Conservation (phyloP, 805 yeast genomes). For the Yamadazyma insecticola region DNA sequence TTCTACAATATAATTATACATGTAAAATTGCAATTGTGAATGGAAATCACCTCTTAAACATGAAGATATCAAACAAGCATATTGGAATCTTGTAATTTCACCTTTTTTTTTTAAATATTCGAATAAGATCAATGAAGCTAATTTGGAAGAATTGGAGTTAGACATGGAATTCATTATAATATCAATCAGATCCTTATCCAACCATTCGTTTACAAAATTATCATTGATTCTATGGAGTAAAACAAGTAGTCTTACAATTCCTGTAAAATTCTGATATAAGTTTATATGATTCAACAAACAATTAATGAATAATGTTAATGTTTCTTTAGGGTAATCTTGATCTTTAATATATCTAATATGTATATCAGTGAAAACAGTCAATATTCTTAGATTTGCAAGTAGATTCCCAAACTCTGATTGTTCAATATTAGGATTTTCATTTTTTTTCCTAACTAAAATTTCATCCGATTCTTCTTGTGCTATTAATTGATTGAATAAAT, state of each 20-base stretch:
- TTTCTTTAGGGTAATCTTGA: constrained; percentile 9
- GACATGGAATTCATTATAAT: constrained; percentile 25
- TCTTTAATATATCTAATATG: constrained; percentile 20
- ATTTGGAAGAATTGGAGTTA: constrained; percentile 22
- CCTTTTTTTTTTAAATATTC: constrained; percentile 13
- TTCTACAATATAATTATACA: constrained; percentile 18
- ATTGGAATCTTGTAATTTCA: constrained; percentile 12
- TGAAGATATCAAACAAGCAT: constrained; percentile 20
- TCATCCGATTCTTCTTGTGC: constrained; percentile 5
- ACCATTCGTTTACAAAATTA: constrained; percentile 17
- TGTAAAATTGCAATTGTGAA: constrained; percentile 17
- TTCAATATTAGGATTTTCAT: constrained; percentile 20
- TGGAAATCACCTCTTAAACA: constrained; percentile 20
- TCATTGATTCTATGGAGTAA: constrained; percentile 14
- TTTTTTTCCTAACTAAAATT: constrained; percentile 16
- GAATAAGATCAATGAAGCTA: constrained; percentile 21
- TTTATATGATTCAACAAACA: constrained; percentile 33
- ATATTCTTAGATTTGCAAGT: constrained; percentile 22
- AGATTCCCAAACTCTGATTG: constrained; percentile 26
- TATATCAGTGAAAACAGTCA: constrained; percentile 17
- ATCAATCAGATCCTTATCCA: constrained; percentile 25
- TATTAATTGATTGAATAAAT: constrained; percentile 9
- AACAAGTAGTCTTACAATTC: constrained; percentile 17
- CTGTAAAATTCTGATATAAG: constrained; percentile 31
- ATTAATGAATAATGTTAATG: constrained; percentile 27